Evolutionary conservation across 805 yeast species (phyloP), one percentile per base, ranked within the genome.

Genomic region (Sugiyamaella chiloensis): DNA sequence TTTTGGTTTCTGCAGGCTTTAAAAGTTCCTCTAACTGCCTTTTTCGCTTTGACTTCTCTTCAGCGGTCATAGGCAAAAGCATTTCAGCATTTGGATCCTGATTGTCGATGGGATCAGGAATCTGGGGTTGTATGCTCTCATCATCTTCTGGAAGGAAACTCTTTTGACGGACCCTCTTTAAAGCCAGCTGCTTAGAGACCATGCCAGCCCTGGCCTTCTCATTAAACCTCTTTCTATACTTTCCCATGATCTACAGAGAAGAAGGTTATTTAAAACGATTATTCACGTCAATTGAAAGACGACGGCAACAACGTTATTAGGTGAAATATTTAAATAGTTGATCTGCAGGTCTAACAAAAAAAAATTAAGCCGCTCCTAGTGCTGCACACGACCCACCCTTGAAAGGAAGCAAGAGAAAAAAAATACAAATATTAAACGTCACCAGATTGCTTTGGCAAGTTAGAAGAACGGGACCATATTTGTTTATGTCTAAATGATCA

Each of bases 121-220:
- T 46, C 2, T 39, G 49, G 7, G 32, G 42, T 9, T 51, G 57
- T 1, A 49, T 57, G 6, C 55, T 60, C 35, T 74, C 75, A 4
- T 73, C 77, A 8, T 68, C 56, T 39, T 75, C 76, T 32, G 84
- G 68, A 24, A 68, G 60, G 61, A 83, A 82, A 56, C 84, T 87
- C 60, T 83, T 84, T 57, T 85, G 85, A 45, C 95, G 71, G 20
- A 79, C 85, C 43, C 68, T 67, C 54, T 80, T 82, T 58, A 87
- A 69, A 42, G 81, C 81, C 24, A 83, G 80, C 63, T 83, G 86
- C 71, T 83, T 87, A 24, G 88, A 81, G 59, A 87, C 81, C 75
- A 85, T 84, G 16, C 96, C 95, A 2, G 87, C 62, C 27, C 95
- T 80, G 47, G 93, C 96, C 69, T 85, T 85, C 63, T 84, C 95